Base-by-base conservation (phyloP, 2,329 filamentous ascomycete species). In the Cladosporium phlei region DNA sequence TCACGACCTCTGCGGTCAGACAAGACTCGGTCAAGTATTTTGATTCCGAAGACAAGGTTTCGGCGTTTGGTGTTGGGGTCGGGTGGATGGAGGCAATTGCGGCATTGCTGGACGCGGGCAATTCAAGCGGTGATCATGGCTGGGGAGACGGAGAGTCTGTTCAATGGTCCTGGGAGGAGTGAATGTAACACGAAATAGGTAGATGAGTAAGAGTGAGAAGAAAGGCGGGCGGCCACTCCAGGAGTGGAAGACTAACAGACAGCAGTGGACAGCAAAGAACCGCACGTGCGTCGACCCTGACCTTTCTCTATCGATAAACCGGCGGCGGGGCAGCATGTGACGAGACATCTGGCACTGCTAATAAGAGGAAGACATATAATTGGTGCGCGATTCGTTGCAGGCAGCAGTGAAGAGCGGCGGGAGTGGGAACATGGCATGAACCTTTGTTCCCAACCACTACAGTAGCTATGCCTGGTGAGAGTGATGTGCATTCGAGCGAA, bases 51-150 rank as follows among this genome's bases (percentile, higher is more conserved):
- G 7, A 25, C 21, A 33, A 28, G 9, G 14, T n/a, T 10, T 43
- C 29, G 39, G 39, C 29, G 22, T 43, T 43, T 33, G 39, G 39
- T 19, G 39, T 8, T 32, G 5, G 28, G 29, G 14, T 45, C 42
- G 32, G 32, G 20, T 33, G 29, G 12, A 20, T 24, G 17, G 42
- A 32, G 42, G 32, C 11, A 25, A n/a, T n/a, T n/a, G 32, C 22
- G 42, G 33, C 42, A 45, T 45, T n/a, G 42, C 42, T 35, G 29
- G 42, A 22, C 30, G 25, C 42, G 25, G n/a, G n/a, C n/a, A n/a
- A n/a, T n/a, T n/a, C n/a, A n/a, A n/a, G n/a, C n/a, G n/a, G n/a
- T n/a, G n/a, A n/a, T n/a, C 24, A 29, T 25, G 22, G 24, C 20
- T 8, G 29, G 37, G 10, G 32, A 32, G 42, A 29, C 1, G 17